Evolutionary conservation across 305 asterid genomes (phyloP).

Genomic region (Fraxinus dipetala): DNA sequence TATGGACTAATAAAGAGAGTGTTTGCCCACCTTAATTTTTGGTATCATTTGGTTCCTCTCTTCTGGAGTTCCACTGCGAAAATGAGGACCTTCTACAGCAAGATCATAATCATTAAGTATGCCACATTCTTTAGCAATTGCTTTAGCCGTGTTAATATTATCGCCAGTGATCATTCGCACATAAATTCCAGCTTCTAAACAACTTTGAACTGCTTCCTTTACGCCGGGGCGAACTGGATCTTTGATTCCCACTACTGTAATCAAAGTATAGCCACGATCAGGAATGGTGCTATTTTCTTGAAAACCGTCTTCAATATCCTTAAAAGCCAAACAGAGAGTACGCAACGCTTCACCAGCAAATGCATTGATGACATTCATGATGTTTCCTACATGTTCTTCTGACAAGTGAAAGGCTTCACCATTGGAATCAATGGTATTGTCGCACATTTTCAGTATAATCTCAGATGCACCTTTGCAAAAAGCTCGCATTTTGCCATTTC

Average conservation of each 20-base stretch:
- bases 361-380: constrained; percentile 53
- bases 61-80: constrained; percentile 46
- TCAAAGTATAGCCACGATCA: constrained; percentile 65
- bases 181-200: constrained; percentile 83
- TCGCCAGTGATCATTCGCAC: constrained; percentile 97
- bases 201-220: constrained; percentile 74
- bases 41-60: constrained; percentile 74
- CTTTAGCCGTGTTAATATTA: constrained; percentile 85
- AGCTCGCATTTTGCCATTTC: constrained; percentile 67
- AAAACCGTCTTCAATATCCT: constrained; percentile 50
- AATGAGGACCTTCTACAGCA: constrained; percentile 82
- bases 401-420: constrained; percentile 60
- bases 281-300: constrained; percentile 47
- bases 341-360: constrained; percentile 82
- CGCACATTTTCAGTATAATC: constrained; percentile 70
- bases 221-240: constrained; percentile 97
- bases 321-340: constrained; percentile 83
- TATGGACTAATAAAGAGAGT: background rate
- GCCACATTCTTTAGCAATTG: constrained; percentile 95
- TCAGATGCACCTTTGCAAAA: constrained; percentile 97
- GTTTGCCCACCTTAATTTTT: constrained; percentile 58
- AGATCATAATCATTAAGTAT: constrained; percentile 65
- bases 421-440: constrained; percentile 45
- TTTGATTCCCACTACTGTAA: constrained; percentile 83
- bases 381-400: constrained; percentile 46